Conservation (phyloP, 108 stramenopile species). For the Cyclotella sp. region DNA sequence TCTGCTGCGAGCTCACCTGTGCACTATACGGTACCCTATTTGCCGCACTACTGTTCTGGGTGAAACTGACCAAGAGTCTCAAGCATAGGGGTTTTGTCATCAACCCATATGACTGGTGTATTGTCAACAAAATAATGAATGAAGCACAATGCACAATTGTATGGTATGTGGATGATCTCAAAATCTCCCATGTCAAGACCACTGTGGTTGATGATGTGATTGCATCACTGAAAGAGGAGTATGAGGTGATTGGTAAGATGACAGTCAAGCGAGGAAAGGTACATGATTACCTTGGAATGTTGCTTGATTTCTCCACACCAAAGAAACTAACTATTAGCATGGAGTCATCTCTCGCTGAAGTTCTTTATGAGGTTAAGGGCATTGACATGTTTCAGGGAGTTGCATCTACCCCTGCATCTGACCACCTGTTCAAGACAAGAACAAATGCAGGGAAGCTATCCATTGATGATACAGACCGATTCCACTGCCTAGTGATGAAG, state of each 20-base stretch:
- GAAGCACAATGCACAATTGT: background rate
- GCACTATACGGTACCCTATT: no score
- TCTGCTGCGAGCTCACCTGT: background rate
- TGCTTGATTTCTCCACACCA: background rate
- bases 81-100: background rate
- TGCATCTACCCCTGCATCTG: background rate
- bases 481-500: background rate
- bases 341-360: background rate
- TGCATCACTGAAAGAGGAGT: background rate
- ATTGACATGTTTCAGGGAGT: background rate
- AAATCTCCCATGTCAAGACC: background rate
- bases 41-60: background rate
- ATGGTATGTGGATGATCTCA: slow-evolving; percentile 4
- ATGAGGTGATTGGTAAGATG: background rate
- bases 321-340: background rate
- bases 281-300: no score
- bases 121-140: background rate
- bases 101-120: background rate
- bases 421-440: no score
- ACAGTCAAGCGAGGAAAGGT: background rate
- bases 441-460: no score
- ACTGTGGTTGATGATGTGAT: background rate
- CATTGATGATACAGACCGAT: background rate
- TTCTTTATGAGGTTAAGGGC: background rate
- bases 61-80: background rate